phyloP scores from a whole-genome alignment of 2,329 filamentous ascomycete genomes.

The Arthroderma sp. region DNA sequence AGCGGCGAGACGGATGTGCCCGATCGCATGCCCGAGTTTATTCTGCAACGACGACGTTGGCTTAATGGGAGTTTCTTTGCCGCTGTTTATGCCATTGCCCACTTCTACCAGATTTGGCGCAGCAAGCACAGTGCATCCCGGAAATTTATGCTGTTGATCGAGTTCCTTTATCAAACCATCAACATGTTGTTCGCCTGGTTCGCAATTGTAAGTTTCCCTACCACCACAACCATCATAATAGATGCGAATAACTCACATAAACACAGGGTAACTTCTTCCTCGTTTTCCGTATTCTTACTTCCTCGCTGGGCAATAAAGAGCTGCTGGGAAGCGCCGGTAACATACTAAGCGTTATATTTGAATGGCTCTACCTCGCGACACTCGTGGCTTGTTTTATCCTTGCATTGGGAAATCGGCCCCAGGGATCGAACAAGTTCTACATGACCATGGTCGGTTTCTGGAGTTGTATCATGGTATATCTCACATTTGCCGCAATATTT shows the following conservation, averaged over 20 bases:
- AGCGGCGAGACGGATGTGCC: slow-evolving; percentile 96
- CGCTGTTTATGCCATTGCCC: slow-evolving; percentile 83
- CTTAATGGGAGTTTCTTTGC: slow-evolving; percentile 98
- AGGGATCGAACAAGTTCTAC: slow-evolving; percentile 87
- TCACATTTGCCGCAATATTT: slow-evolving; percentile 89
- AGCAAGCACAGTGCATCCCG: slow-evolving; percentile 78
- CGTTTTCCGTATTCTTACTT: slow-evolving; percentile 92
- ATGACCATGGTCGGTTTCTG: slow-evolving; percentile 98
- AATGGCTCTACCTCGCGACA: slow-evolving; percentile 88
- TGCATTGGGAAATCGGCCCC: slow-evolving; percentile 83
- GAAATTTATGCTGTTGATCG: slow-evolving; percentile 79
- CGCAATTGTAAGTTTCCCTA: slow-evolving; percentile 49
- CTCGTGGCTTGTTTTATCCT: slow-evolving; percentile 91
- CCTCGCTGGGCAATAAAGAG: slow-evolving; percentile 56
- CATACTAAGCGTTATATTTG: slow-evolving; percentile 77
- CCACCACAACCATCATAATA: neutral
- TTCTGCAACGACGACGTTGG: slow-evolving; percentile 92
- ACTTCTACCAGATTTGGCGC: slow-evolving; percentile 93
- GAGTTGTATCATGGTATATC: slow-evolving; percentile 86
- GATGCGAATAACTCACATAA: slow-evolving; percentile 4
- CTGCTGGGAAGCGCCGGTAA: slow-evolving; percentile 66
- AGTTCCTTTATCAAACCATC: slow-evolving; percentile 85
- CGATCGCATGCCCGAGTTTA: slow-evolving; percentile 83
- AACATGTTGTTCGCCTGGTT: slow-evolving; percentile 99
- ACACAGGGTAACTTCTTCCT: slow-evolving; percentile 82